These are phyloP conservation scores for Aspergillus jensenii DNA, from an alignment of 2,329 filamentous ascomycete genomes.

Conservation along the genomic window DNA sequence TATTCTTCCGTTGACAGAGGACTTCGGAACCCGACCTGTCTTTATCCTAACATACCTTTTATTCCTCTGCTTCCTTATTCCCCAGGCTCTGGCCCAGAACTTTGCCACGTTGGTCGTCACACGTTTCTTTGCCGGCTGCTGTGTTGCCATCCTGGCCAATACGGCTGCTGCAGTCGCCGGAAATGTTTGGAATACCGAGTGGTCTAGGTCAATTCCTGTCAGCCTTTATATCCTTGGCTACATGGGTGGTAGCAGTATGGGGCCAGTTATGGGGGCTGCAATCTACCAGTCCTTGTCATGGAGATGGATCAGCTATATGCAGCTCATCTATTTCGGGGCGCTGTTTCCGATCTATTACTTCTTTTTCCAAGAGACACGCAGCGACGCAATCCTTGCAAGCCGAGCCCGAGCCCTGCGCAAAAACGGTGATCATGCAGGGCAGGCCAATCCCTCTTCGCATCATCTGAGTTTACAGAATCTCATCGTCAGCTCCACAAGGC, in stretches of 20 bases:
- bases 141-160: constrained; percentile 42
- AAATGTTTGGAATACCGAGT: constrained; percentile 34
- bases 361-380: constrained; percentile 43
- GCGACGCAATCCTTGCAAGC: constrained; percentile 39
- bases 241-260: constrained; percentile 44
- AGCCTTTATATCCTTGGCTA: constrained; percentile 44
- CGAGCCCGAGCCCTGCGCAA: constrained; percentile 38
- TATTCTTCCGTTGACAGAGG: constrained; percentile 22
- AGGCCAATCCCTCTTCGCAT: constrained; percentile 21
- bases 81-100: constrained; percentile 45
- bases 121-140: constrained; percentile 46
- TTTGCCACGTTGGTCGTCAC: constrained; percentile 47
- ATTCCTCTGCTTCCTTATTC: constrained; percentile 45
- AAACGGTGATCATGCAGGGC: constrained; percentile 23
- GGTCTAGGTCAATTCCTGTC: constrained; percentile 36
- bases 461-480: constrained; percentile 27
- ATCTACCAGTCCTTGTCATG: constrained; percentile 20
- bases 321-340: constrained; percentile 41
- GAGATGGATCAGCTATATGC: constrained; percentile 23
- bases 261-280: constrained; percentile 45
- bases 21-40: constrained; percentile 32
- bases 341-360: constrained; percentile 42
- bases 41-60: constrained; percentile 40
- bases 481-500: constrained; percentile 38
- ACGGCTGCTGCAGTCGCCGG: constrained; percentile 31